These are phyloP conservation scores for Bruguiera hainesii DNA, from an alignment of 441 rosid genomes.

Conservation along the genomic window DNA sequence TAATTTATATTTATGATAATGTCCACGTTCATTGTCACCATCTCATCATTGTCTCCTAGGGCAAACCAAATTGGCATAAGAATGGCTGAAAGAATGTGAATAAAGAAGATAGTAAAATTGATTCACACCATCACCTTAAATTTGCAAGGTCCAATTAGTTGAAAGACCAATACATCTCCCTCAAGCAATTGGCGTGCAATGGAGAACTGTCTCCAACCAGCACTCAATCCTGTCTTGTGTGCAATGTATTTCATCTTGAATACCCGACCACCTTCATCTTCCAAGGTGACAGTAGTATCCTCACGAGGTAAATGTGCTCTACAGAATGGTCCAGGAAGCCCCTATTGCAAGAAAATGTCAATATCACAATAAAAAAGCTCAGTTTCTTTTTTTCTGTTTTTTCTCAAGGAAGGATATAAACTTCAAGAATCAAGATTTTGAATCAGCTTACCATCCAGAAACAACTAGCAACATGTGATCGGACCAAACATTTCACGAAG, in stretches of 20 bases:
- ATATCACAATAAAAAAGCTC: neutral
- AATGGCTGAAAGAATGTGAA: slow-evolving; percentile 8
- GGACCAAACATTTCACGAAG: slow-evolving; percentile 57
- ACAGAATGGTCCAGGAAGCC: slow-evolving; percentile 67
- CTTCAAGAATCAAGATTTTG: slow-evolving; percentile 1
- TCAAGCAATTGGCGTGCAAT: slow-evolving; percentile 54
- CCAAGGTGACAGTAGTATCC: slow-evolving; percentile 42
- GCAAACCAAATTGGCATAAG: neutral
- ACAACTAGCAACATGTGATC: slow-evolving; percentile 71
- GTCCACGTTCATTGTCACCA: neutral
- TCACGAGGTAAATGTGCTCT: slow-evolving; percentile 48
- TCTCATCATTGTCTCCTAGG: neutral
- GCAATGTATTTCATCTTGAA: slow-evolving; percentile 50
- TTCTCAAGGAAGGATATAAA: neutral
- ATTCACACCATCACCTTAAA: slow-evolving; percentile 45
- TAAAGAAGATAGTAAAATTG: slow-evolving; percentile 10
- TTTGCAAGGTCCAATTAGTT: slow-evolving; percentile 47
- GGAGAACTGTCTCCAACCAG: slow-evolving; percentile 78
- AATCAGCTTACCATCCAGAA: slow-evolving; percentile 55
- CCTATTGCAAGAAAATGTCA: slow-evolving; percentile 30
- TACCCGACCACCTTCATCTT: slow-evolving; percentile 47
- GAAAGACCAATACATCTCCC: slow-evolving; percentile 72
- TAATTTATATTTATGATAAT: neutral
- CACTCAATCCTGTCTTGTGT: slow-evolving; percentile 69
- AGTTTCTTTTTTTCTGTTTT: neutral